Conservation (phyloP, 2,329 filamentous ascomycete genomes). For the Tolypocladium pustulatum region DNA sequence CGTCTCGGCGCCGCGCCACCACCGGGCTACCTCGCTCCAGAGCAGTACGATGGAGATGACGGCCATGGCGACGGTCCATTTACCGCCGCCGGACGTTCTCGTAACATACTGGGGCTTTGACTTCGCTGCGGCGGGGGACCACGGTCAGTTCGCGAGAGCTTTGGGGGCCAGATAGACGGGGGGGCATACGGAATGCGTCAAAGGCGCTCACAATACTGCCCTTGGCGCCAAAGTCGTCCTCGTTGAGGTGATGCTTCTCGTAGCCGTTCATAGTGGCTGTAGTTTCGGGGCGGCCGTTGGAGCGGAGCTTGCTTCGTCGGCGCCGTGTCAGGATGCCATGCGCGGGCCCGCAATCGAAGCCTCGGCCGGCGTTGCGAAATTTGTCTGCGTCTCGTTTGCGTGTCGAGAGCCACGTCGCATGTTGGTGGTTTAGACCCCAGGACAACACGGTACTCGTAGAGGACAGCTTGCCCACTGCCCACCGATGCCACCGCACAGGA, state of each 20-base stretch:
- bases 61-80: constrained; percentile 82
- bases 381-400: not conserved
- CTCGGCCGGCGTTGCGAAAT: not conserved
- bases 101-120: constrained; percentile 89
- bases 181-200: constrained; percentile 80
- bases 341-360: not conserved
- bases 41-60: constrained; percentile 65
- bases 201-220: constrained; percentile 71
- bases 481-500: no score
- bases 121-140: constrained; percentile 53
- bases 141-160: not conserved
- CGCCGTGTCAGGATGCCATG: not conserved
- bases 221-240: constrained; percentile 71
- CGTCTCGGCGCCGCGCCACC: constrained; percentile 75
- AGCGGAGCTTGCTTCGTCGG: not conserved
- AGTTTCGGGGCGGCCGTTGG: not conserved
- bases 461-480: not conserved
- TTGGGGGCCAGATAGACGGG: not conserved
- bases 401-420: not conserved
- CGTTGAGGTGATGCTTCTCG: constrained; percentile 54
- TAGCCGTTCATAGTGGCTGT: constrained; percentile 64
- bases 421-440: not conserved
- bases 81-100: constrained; percentile 74
- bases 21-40: constrained; percentile 66
- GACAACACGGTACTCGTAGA: no score